These are phyloP conservation scores for Candida incommunis DNA, from an alignment of 805 yeast genomes.

Conservation along the genomic window DNA sequence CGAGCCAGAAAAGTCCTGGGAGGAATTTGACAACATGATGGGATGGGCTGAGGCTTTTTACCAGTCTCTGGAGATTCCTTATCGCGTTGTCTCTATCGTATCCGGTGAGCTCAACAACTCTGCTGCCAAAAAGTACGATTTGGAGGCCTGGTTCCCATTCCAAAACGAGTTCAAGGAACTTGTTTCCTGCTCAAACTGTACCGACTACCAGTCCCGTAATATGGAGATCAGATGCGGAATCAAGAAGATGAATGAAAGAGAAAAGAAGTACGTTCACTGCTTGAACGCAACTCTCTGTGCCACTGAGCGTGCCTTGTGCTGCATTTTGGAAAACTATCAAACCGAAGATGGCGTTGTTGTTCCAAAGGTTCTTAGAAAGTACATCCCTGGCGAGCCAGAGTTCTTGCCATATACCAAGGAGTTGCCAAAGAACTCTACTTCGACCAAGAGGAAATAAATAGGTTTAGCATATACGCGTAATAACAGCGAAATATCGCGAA, in stretches of 20 bases:
- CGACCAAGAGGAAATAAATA: constrained; percentile 40
- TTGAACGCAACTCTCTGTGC: constrained; percentile 95
- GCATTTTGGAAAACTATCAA: constrained; percentile 95
- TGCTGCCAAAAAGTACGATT: constrained; percentile 96
- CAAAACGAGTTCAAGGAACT: constrained; percentile 97
- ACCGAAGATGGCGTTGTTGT: constrained; percentile 87
- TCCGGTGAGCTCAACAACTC: constrained; percentile 98
- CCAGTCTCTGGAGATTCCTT: constrained; percentile 82
- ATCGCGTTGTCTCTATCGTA: constrained; percentile 94
- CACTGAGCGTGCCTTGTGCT: constrained; percentile 95
- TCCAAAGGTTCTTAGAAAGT: constrained; percentile 91
- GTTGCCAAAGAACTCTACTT: constrained; percentile 87
- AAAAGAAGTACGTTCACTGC: constrained; percentile 97
- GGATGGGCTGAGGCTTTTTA: constrained; percentile 82
- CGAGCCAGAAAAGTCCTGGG: constrained; percentile 98
- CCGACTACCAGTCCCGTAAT: constrained; percentile 98
- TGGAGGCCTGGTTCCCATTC: constrained; percentile 99
- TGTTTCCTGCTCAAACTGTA: constrained; percentile 97
- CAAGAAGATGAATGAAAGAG: constrained; percentile 85
- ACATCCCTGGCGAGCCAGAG: constrained; percentile 97
- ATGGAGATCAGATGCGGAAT: constrained; percentile 98
- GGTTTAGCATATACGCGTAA: too few species aligned
- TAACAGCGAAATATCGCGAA: too few species aligned
- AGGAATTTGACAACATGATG: constrained; percentile 94
- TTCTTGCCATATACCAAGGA: constrained; percentile 84